Base-by-base conservation (phyloP, 371 early-diverging fungal genomes). In the Smittium mucronatum region DNA sequence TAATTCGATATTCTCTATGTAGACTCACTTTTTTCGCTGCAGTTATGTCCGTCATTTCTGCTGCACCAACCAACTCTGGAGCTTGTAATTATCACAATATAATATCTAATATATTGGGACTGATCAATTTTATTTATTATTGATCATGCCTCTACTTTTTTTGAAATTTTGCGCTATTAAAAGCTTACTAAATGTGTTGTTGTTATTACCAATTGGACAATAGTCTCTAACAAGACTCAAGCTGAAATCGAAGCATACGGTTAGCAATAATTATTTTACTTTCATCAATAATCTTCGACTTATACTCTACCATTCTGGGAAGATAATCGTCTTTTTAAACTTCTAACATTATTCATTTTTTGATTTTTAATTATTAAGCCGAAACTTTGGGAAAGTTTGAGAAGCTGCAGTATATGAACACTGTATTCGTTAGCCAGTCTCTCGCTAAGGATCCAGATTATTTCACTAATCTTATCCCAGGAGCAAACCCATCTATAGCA, bases 401-500 rank as follows among this genome's bases (percentile, higher is more conserved):
- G 5, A 47, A 47, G 21, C 47, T 47, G 11, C 5, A 11, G 47
- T 47, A 47, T 21, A 5, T 47, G 60, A 87, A 88, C 81, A 74
- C 76, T 57, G 70, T 76, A 67, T 89, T 87, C 89, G 84, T 83
- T 34, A 70, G 71, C 58, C 72, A 75, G 33, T 77, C 85, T 65
- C 75, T 74, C 70, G 57, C 70, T 68, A 71, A 78, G 36, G 70
- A 76, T 61, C 84, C 86, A 26, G 81, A 81, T 2, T 85, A 84
- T 71, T 88, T 89, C 71, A 71, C 74, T 30, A 77, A 80, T 57
- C 79, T 88, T 25, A 85, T 89, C 57, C 70, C 82, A 70, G 84
- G 84, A 67, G 94, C 95, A 79, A 73, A 81, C 34, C 97, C 97
- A 70, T 88, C 91, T 77, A 84, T 94, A 67, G 82, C 94, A 26